A percentile compares a stretch with the other conserved stretches of the same genome.
These are phyloP conservation scores for Solanum hybrid DNA, from an alignment of 305 asterid species.

Conservation along the genomic window DNA sequence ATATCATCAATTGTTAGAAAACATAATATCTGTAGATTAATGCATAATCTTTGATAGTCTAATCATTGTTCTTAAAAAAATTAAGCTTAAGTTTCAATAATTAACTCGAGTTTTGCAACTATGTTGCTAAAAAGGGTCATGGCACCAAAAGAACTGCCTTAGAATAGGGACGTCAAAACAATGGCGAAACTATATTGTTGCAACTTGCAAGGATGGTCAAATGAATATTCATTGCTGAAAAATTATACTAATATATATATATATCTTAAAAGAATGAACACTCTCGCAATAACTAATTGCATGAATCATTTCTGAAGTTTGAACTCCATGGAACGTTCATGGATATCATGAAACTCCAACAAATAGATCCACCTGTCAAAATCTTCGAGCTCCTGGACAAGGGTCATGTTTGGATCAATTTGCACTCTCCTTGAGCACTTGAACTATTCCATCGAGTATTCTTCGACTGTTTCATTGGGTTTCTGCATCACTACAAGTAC, in stretches of 20 bases:
- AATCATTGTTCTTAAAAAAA: neutral
- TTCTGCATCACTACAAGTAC: neutral
- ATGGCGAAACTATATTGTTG: neutral
- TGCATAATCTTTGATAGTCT: neutral
- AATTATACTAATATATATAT: neutral
- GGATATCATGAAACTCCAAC: neutral
- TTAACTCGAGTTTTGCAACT: neutral
- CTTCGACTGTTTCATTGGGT: neutral
- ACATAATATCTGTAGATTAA: neutral
- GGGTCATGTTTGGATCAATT: neutral
- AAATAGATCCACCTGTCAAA: neutral
- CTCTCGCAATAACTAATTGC: neutral
- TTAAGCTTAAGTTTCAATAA: neutral
- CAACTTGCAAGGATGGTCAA: neutral
- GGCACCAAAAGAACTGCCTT: neutral
- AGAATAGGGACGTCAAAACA: neutral
- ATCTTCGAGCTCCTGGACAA: neutral
- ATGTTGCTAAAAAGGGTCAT: neutral
- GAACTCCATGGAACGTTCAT: neutral
- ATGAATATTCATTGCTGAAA: neutral
- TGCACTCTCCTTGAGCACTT: neutral
- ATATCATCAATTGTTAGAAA: neutral
- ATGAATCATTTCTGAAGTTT: neutral
- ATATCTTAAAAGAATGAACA: neutral
- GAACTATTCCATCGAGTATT: neutral